Base-by-base conservation (phyloP, 257 asterid genomes). In the Solanum rostratum region DNA sequence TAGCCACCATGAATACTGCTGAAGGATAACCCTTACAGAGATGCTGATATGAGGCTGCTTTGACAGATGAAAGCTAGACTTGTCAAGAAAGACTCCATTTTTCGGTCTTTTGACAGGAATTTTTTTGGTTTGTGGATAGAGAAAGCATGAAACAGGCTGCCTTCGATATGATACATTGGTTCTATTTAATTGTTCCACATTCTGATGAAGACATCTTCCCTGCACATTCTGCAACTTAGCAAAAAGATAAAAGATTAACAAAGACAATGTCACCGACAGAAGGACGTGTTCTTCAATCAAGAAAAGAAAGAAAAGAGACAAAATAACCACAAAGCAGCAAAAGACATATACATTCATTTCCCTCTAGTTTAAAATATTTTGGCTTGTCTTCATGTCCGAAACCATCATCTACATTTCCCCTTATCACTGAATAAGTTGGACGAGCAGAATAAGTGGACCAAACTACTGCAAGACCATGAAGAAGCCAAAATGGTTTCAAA, bases 51-150 rank as follows among this genome's bases (percentile, higher is more conserved):
- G 85, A 84, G 84, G 88, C 84, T 68, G 85, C 84, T 87, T 90
- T 71, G 87, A 80, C 84, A 90, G 84, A 70, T 84, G 92, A 84
- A 91, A 93, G 79, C 89, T 82, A 41, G 98, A 93, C 90, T 90
- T 95, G 86, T 93, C 98, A 50, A 84, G 87, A 87, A 92, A 90
- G 85, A 88, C 92, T 81, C 94, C 92, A 57, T 95, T 88, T 79
- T 91, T 85, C 86, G 90, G 91, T 86, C 92, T 89, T 83, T 85
- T 88, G 54, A 71, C 69, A 80, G 86, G 89, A 82, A 82, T 82
- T 52, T 85, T 87, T 88, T 89, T 93, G 81, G 93, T 91, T 84
- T 81, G 92, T 43, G 53, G 90, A 86, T 93, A 80, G 84, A 68
- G 92, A 88, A 93, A 93, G 91, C 99, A 93, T 83, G 92, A 92